A percentile compares a stretch with the other conserved stretches of the same genome.
phyloP scores from a whole-genome alignment of 2,329 filamentous ascomycete genomes.

The Fusarium nurragi region DNA sequence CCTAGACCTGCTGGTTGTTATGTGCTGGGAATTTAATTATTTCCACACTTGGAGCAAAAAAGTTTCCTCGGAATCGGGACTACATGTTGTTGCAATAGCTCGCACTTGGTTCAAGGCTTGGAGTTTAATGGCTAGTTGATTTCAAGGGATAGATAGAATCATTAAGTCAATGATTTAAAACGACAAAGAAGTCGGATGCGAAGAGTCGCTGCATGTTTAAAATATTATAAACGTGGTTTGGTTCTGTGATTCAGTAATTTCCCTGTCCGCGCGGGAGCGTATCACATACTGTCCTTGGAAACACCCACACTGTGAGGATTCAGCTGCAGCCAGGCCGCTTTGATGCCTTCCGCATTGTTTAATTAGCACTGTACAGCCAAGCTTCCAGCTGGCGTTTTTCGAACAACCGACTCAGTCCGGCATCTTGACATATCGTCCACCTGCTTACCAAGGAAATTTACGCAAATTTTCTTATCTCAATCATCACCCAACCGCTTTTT shows the following conservation, averaged over 20 bases:
- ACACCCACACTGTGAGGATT: slow-evolving; percentile 30
- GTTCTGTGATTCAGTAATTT: slow-evolving; percentile 1
- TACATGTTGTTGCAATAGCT: slow-evolving; percentile 25
- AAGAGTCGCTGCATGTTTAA: slow-evolving; percentile 1
- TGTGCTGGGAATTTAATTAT: background rate
- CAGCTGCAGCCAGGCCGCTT: background rate
- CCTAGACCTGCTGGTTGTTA: slow-evolving; percentile 7
- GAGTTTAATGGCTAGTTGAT: slow-evolving; percentile 40
- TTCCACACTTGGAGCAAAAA: slow-evolving; percentile 2
- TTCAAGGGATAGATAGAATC: slow-evolving; percentile 41
- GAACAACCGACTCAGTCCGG: slow-evolving; percentile 12
- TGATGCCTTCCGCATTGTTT: background rate
- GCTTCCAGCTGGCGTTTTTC: slow-evolving; percentile 44
- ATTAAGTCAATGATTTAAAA: slow-evolving; percentile 13
- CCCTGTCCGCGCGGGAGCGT: slow-evolving; percentile 3
- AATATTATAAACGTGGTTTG: background rate
- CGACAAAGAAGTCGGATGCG: background rate
- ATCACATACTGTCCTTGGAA: slow-evolving; percentile 32
- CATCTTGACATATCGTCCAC: slow-evolving; percentile 22
- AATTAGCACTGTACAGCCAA: slow-evolving; percentile 38
- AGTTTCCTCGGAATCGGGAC: slow-evolving; percentile 7
- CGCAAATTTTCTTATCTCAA: background rate
- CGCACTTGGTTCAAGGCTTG: slow-evolving; percentile 33
- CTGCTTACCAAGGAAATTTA: slow-evolving; percentile 8
- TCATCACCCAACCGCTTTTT: background rate